Evolutionary conservation across 192 early-diverging fungal species (phyloP), one percentile per base, ranked within the genome.

Genomic region (Entomortierella parvispora): DNA sequence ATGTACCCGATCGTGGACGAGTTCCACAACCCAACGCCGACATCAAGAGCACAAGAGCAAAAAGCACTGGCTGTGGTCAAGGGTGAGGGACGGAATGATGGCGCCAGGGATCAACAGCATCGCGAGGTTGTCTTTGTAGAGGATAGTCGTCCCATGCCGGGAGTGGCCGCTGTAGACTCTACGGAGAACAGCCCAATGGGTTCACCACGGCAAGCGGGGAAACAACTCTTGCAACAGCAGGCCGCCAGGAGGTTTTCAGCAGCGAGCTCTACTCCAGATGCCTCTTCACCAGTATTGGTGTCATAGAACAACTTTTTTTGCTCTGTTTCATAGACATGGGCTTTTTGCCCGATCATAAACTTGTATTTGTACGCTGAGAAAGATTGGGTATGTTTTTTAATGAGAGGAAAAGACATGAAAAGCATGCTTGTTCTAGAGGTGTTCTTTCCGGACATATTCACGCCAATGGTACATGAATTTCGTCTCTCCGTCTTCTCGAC

Each of bases 1-100:
- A 66, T 93, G 69, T 89, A 86, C 51, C 93, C 93, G 23, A 92
- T 94, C 62, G 81, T 84, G 34, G 93, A 94, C 62, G 79, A 90
- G 68, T 91, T 68, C 70, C 82, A 87, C 68, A 86, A 81, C 29
- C 71, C 79, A 1, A 81, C 84, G 4, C 64, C 69, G 1, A 2
- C 58, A 34, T 47, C 46, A 17, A 62, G 68, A 3, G 42, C 53
- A 42, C 60, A 9, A 29, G 79, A 80, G 28, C 64, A 68, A 18
- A 20, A 47, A 2, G 29, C 42, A 45, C 65, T 77, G 17, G 74
- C 74, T 10, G 74, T 77, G 17, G 74, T 77, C 31, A 48, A 68
- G 26, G 74, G 74, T 22, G 74, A 77, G 26, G 66, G 61, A 7
- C 43, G 74, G 22, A 65, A 40, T 10, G 74, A 77, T 63, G 74